These are phyloP conservation scores for Stygiomarasmius scandens DNA, from an alignment of 1,284 basidiomycete genomes.

Conservation along the genomic window DNA sequence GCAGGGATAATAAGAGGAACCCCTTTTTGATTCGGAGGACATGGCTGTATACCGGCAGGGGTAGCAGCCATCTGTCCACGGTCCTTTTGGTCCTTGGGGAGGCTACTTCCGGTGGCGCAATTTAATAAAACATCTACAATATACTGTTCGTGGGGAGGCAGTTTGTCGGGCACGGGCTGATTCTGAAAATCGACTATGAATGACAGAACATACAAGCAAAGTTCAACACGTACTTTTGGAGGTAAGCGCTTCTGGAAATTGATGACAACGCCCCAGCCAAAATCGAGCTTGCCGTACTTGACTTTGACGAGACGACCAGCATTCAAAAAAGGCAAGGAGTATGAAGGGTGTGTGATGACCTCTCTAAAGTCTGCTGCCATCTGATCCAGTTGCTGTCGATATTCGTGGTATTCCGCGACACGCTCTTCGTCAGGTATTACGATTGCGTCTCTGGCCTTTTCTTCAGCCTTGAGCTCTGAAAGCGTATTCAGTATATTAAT, in stretches of 20 bases:
- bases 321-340: constrained; percentile 92
- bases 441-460: constrained; percentile 69
- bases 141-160: constrained; percentile 87
- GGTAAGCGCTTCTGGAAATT: constrained; percentile 87
- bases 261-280: constrained; percentile 95
- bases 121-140: constrained; percentile 93
- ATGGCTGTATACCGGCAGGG: constrained; percentile 77
- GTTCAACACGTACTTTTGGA: constrained; percentile 57
- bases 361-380: constrained; percentile 87
- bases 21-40: constrained; percentile 70
- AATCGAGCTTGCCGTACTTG: constrained; percentile 85
- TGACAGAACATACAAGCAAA: background rate
- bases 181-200: constrained; percentile 40
- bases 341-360: constrained; percentile 94
- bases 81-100: constrained; percentile 55
- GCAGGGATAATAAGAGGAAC: constrained; percentile 89
- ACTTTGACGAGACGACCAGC: constrained; percentile 90
- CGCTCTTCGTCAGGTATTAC: constrained; percentile 82
- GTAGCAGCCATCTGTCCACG: constrained; percentile 54
- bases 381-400: constrained; percentile 88
- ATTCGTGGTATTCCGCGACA: constrained; percentile 90
- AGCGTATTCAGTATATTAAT: constrained; percentile 3
- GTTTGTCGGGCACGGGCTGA: constrained; percentile 62
- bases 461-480: constrained; percentile 77
- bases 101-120: constrained; percentile 67